Percentiles rank a stretch among this genome's conserved stretches.
phyloP scores from a whole-genome alignment of 352 stramenopile species.

The Saprolegnia diclina region DNA sequence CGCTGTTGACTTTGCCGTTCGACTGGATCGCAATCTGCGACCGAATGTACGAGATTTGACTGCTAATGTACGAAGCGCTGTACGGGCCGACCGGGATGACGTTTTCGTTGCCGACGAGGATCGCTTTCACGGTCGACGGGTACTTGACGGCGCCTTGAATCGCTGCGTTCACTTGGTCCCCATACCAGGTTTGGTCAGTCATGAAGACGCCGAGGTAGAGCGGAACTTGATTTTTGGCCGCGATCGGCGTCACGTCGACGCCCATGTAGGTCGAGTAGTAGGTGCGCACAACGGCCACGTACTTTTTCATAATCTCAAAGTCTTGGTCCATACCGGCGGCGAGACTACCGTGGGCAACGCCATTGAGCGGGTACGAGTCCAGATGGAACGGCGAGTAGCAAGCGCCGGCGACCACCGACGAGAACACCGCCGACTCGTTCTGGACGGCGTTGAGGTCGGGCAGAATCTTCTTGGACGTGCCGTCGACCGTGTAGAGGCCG shows the following conservation, averaged over 20 bases:
- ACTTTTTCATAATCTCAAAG: slow-evolving; percentile 38
- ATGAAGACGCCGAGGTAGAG: slow-evolving; percentile 49
- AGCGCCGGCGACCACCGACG: neutral
- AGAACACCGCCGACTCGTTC: neutral
- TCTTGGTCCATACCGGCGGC: slow-evolving; percentile 38
- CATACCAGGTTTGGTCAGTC: slow-evolving; percentile 42
- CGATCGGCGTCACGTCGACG: slow-evolving; percentile 35
- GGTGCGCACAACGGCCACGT: slow-evolving; percentile 50
- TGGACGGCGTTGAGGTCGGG: neutral
- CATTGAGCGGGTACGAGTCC: slow-evolving; percentile 41
- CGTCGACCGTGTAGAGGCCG: neutral
- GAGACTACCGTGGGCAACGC: slow-evolving; percentile 24
- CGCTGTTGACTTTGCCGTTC: slow-evolving; percentile 35
- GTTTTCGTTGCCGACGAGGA: slow-evolving; percentile 54
- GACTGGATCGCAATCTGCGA: slow-evolving; percentile 27
- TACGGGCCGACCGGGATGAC: slow-evolving; percentile 28
- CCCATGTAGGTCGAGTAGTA: slow-evolving; percentile 56
- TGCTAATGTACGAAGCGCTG: slow-evolving; percentile 33
- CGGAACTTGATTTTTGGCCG: neutral
- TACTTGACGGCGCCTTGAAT: slow-evolving; percentile 42
- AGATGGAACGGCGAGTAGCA: slow-evolving; percentile 57
- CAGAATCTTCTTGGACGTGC: neutral
- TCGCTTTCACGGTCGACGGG: slow-evolving; percentile 37
- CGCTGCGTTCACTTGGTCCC: slow-evolving; percentile 38
- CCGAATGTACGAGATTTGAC: slow-evolving; percentile 34